These are phyloP conservation scores for Eucalyptus tenuipes DNA, from an alignment of 345 rosid genomes.

Conservation along the genomic window DNA sequence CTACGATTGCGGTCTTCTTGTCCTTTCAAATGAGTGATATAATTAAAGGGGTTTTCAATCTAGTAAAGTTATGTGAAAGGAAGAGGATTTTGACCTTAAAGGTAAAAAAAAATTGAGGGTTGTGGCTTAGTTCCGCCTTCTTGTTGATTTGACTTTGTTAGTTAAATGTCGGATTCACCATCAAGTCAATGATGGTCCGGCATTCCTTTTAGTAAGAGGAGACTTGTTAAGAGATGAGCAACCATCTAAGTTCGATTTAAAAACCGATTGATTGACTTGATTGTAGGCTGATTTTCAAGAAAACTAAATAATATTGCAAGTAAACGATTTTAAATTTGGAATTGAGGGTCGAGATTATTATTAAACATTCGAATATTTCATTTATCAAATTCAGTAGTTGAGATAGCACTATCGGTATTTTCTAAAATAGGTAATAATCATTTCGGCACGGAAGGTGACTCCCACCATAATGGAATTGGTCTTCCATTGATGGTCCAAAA, in stretches of 20 bases:
- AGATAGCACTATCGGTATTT: neutral
- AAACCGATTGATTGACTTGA: fast-evolving
- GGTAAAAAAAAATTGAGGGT: neutral
- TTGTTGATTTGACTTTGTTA: neutral
- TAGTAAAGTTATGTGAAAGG: neutral
- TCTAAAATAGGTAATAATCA: too few relatives aligned
- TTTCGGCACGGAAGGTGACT: neutral
- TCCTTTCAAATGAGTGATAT: neutral
- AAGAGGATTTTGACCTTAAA: neutral
- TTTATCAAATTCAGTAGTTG: too few relatives aligned
- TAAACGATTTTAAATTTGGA: too few relatives aligned
- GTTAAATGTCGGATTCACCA: neutral
- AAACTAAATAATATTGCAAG: too few relatives aligned
- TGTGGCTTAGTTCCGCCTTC: neutral
- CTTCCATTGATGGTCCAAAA: neutral
- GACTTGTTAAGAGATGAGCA: neutral
- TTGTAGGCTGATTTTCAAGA: neutral
- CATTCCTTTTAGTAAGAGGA: neutral
- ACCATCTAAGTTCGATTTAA: neutral
- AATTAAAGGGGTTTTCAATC: neutral
- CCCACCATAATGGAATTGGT: neutral
- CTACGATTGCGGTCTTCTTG: neutral
- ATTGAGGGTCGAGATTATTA: fast-evolving
- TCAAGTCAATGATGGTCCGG: neutral
- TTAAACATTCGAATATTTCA: too few relatives aligned